Percentiles rank a stretch among this genome's conserved stretches.
Conservation (phyloP, 148 eudicot genomes). For the Heliosperma pusillum region DNA sequence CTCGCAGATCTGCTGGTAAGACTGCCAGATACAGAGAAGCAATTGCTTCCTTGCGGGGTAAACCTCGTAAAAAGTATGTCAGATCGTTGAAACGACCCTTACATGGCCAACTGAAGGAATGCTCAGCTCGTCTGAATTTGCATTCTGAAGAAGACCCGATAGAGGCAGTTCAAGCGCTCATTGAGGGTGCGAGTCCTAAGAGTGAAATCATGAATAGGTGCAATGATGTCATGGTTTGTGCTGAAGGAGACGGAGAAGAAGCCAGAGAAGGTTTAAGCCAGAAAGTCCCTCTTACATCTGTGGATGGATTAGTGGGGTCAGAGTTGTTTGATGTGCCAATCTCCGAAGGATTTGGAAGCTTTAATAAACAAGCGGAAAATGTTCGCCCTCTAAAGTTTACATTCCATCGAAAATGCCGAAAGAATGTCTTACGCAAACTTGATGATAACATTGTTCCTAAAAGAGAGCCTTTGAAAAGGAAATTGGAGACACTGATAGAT, state of each 20-base stretch:
- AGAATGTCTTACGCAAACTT: conserved; percentile 24
- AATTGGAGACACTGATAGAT: conserved; percentile 13
- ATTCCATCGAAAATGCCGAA: conserved; percentile 37
- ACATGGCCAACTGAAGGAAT: conserved; percentile 12
- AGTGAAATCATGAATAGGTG: background rate
- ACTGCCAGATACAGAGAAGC: conserved; percentile 34
- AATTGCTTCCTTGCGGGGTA: conserved; percentile 24
- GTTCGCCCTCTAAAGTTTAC: conserved; percentile 23
- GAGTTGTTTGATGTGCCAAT: conserved; percentile 5
- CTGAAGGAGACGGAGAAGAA: background rate
- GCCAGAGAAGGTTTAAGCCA: background rate
- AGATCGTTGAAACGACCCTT: conserved; percentile 14
- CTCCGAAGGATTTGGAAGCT: conserved; percentile 10
- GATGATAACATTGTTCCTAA: conserved; percentile 26
- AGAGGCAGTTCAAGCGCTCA: conserved; percentile 15
- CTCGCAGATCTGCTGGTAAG: conserved; percentile 38
- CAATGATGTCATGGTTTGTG: conserved; percentile 3
- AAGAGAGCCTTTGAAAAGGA: conserved; percentile 2
- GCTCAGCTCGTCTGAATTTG: conserved; percentile 12
- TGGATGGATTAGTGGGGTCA: background rate
- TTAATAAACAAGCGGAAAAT: conserved; percentile 13
- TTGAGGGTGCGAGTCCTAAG: conserved; percentile 4
- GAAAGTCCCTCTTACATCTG: background rate
- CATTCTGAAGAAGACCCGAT: conserved; percentile 20
- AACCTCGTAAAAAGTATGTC: conserved; percentile 18